Evolutionary conservation across 129 eudicot species (phyloP).

Genomic region (Arctium minus): DNA sequence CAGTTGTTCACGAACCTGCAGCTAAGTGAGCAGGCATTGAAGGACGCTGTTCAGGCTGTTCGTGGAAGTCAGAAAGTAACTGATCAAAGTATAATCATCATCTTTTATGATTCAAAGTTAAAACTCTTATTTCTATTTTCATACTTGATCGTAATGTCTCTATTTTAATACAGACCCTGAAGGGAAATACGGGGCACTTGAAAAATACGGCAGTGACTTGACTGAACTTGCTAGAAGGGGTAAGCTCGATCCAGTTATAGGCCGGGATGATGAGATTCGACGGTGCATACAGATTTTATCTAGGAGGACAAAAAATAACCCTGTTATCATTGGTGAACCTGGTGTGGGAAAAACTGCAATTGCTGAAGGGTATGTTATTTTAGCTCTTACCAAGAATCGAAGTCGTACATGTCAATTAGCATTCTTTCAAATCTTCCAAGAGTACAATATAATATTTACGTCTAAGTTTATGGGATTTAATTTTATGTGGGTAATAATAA

Average conservation of each 20-base stretch:
- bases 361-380: conserved; percentile 84
- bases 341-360: conserved; percentile 99
- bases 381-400: neutral
- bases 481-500: too few species aligned
- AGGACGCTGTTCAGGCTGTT: conserved; percentile 83
- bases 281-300: conserved; percentile 89
- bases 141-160: neutral
- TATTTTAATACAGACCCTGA: conserved; percentile 62
- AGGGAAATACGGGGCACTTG: conserved; percentile 88
- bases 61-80: conserved; percentile 97
- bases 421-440: too few species aligned
- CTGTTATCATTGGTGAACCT: conserved; percentile 97
- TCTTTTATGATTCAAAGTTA: neutral
- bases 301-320: conserved; percentile 92
- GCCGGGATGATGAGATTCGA: conserved; percentile 93
- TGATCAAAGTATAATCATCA: conserved; percentile 66
- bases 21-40: conserved; percentile 72
- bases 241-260: conserved; percentile 94
- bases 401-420: neutral
- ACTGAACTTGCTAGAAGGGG: conserved; percentile 93
- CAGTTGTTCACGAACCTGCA: conserved; percentile 55
- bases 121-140: neutral
- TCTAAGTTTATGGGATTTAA: neutral
- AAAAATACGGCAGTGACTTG: conserved; percentile 82
- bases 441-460: too few species aligned